Evolutionary conservation across 352 stramenopile species (phyloP), one percentile per base, ranked within the genome.

Genomic region (Globisporangium nodosum): DNA sequence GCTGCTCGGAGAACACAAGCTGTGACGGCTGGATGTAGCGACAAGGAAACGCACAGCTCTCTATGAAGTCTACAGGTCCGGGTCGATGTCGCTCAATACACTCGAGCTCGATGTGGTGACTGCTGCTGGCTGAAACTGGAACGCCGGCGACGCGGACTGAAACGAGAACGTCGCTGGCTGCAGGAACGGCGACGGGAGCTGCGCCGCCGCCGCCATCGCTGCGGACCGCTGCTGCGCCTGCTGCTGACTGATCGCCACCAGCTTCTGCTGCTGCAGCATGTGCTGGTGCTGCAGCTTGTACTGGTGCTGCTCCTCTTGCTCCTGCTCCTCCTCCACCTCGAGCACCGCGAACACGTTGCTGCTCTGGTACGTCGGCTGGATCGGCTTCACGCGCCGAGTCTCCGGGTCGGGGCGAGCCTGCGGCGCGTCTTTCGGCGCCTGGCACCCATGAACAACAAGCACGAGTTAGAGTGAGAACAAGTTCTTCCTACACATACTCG

Each of bases 111-210:
- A 13, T 64, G 66, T 16, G 68, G 62, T 11, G 5, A 11, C 20
- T 49, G 43, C 39, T 67, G 63, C 66, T 33, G 63, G 55, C 51
- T 66, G 66, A 3, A 75, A 48, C 27, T 46, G 55, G 31, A 73
- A 71, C 15, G 57, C 66, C 8, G 66, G 47, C 16, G 71, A 63
- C 16, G 46, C 37, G 6, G 61, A 37, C 21, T 47, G n/a, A 42
- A 92, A 86, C n/a, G 63, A 76, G 54, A 92, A 92, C 7, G 82
- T 92, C 31, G 82, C 79, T 13, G 82, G 78, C 59, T 83, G 79
- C 54, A 92, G 64, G 56, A 88, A 82, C 46, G 59, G 61, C 9
- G 77, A 45, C 20, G 63, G 18, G 33, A 67, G 60, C 16, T 60
- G 40, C 3, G 56, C 27, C 27, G 49, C 66, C 54, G 61, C 57